These are phyloP conservation scores for Allantophomopsis cytisporea DNA, from an alignment of 2,329 filamentous ascomycete genomes.

Conservation along the genomic window DNA sequence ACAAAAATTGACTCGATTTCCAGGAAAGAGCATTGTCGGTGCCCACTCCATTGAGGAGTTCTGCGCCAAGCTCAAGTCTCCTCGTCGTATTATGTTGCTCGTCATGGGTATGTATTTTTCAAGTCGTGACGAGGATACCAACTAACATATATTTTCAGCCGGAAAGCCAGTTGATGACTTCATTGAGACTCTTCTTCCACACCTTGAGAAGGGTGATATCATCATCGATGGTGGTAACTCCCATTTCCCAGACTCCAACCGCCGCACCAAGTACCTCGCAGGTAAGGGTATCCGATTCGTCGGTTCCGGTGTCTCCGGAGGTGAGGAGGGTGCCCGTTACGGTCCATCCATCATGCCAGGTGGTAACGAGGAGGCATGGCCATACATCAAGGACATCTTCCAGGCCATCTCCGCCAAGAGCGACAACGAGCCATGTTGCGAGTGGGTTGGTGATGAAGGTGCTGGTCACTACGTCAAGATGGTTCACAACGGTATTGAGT, in stretches of 20 bases:
- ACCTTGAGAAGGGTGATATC: slow-evolving; percentile 80
- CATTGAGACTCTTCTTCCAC: slow-evolving; percentile 86
- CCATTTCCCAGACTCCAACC: slow-evolving; percentile 98
- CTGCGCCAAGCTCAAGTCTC: slow-evolving; percentile 89
- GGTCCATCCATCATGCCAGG: slow-evolving; percentile 97
- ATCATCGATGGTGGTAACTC: slow-evolving; percentile 99
- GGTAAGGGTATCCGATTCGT: slow-evolving; percentile 90
- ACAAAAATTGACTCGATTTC: slow-evolving; percentile 4
- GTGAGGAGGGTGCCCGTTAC: slow-evolving; percentile 97
- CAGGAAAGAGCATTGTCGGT: slow-evolving; percentile 85
- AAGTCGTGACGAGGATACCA: too few relatives aligned
- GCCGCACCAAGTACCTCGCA: slow-evolving; percentile 79
- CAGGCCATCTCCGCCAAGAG: slow-evolving; percentile 96
- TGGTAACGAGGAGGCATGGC: slow-evolving; percentile 97
- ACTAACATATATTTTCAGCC: slow-evolving; percentile 19
- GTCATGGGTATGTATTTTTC: slow-evolving; percentile 52
- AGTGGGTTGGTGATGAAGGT: slow-evolving; percentile 99
- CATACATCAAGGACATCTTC: slow-evolving; percentile 97
- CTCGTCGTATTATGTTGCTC: slow-evolving; percentile 94
- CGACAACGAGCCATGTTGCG: slow-evolving; percentile 93
- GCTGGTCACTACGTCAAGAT: slow-evolving; percentile 99
- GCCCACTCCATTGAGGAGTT: slow-evolving; percentile 93
- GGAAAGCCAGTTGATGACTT: slow-evolving; percentile 97
- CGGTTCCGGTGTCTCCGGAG: slow-evolving; percentile 93
- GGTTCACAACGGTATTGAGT: slow-evolving; percentile 99